Percentiles rank a stretch among this genome's conserved stretches.
Evolutionary conservation across 257 asterid species (phyloP).

Genomic region (Gentiana dahurica): DNA sequence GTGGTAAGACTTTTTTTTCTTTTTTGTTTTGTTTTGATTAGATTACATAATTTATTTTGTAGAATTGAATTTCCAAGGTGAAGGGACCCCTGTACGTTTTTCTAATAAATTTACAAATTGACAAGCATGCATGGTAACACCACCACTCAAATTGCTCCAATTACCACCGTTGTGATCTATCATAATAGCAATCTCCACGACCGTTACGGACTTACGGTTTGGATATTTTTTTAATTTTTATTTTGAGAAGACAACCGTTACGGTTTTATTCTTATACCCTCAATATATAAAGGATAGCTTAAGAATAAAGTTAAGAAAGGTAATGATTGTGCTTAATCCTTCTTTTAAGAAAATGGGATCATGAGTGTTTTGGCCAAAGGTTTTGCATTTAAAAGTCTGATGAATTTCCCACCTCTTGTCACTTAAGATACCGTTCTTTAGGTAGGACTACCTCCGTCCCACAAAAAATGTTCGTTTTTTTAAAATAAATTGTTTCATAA

Average conservation of each 20-base stretch:
- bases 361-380: not conserved
- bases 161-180: not conserved
- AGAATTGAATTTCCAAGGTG: too few relatives aligned
- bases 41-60: too few relatives aligned
- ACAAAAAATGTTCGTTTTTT: too few relatives aligned
- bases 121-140: conserved; percentile 1
- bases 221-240: not conserved
- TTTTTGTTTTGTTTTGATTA: too few relatives aligned
- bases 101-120: not conserved
- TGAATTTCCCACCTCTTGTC: not conserved
- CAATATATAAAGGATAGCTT: conserved; percentile 20
- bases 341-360: conserved; percentile 6
- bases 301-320: conserved; percentile 25
- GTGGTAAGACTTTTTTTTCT: too few relatives aligned
- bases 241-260: conserved; percentile 15
- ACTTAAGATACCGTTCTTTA: not conserved
- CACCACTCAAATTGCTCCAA: conserved; percentile 15
- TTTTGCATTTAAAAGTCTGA: not conserved
- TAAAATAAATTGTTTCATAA: too few relatives aligned
- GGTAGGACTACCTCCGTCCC: not conserved
- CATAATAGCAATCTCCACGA: not conserved
- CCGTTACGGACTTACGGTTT: conserved; percentile 1
- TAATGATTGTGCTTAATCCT: conserved; percentile 18
- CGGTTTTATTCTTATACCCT: not conserved
- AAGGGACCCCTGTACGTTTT: too few relatives aligned